Conservation (phyloP, 139 green algal genomes). For the Marvania coccoides region DNA sequence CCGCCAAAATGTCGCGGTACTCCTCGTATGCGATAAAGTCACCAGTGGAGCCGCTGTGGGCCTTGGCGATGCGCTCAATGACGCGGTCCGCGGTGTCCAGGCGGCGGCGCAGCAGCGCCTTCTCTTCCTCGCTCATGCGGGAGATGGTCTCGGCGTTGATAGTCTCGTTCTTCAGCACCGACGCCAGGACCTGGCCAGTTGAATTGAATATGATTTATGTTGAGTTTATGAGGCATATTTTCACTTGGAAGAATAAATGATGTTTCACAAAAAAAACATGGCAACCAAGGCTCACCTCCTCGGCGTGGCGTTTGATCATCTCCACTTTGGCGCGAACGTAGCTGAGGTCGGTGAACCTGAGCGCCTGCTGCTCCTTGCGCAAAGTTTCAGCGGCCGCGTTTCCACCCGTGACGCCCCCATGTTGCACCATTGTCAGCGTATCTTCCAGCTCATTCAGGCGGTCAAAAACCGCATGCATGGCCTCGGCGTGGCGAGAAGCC, state of each 20-base stretch:
- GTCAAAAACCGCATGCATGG: constrained; percentile 30
- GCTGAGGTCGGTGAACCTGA: constrained; percentile 19
- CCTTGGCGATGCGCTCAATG: constrained; percentile 13
- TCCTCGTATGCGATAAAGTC: constrained; percentile 14
- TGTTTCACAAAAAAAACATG: too few species aligned
- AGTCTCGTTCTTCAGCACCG: constrained; percentile 32
- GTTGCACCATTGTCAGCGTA: constrained; percentile 29
- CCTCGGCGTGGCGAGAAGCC: constrained; percentile 12
- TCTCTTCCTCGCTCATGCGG: constrained; percentile 24
- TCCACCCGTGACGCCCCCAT: too few species aligned
- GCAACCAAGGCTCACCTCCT: too few species aligned
- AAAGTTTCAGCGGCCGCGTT: constrained; percentile 18
- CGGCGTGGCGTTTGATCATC: constrained; percentile 27
- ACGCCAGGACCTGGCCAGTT: constrained; percentile 27
- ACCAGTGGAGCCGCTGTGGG: neutral
- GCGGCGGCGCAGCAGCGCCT: constrained; percentile 15
- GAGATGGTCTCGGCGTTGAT: constrained; percentile 24
- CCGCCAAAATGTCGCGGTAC: constrained; percentile 21
- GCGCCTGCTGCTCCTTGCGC: constrained; percentile 20
- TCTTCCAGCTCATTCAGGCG: constrained; percentile 52
- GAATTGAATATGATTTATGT: too few species aligned
- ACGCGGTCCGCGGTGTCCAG: constrained; percentile 27
- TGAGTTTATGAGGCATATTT: too few species aligned
- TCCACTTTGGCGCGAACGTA: constrained; percentile 34
- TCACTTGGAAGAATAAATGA: too few species aligned